Base-by-base conservation (phyloP, 2,329 filamentous ascomycete species). In the Sporothrix dimorphospora region DNA sequence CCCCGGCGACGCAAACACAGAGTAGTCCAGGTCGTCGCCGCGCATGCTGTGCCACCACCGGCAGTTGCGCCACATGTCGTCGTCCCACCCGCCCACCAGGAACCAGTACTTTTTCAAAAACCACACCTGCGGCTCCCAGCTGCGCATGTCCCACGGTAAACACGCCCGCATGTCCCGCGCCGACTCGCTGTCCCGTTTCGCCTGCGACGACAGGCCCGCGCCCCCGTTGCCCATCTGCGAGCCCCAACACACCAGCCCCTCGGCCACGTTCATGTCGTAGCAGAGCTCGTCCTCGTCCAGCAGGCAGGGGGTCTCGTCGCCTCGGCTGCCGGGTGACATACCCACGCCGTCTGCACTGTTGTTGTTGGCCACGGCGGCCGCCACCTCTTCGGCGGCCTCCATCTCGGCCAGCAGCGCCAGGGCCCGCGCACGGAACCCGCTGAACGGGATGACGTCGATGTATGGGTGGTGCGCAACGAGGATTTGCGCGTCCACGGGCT, bases 41-140 rank as follows among this genome's bases (percentile, higher is more conserved):
- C 74, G 72, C 73, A 75, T 74, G 65, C 73, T 72, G 68, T 75
- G 73, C 74, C 74, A 75, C 74, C 74, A 75, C 12, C 74, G 74
- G 53, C 73, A 74, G 71, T 59, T 74, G 34, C 72, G 72, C 74
- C 74, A 75, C 74, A 75, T 75, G 34, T 75, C 74, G 70, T 75
- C 74, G 72, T 75, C 74, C 74, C 74, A 75, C 65, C 73, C 74
- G 68, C 74, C 74, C n/a, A 75, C 74, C 12, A 75, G 72, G 65
- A 68, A 75, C 74, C 73, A 75, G 69, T 75, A 75, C 74, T 85
- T 84, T 53, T 80, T 79, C 51, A 84, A 70, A 73, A 84, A 84
- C 83, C 82, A 84, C 1, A 77, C 74, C 71, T 79, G 80, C 1
- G 81, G 82, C 72, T 85, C 83, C 83, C 83, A 85, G 72, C 81